These are phyloP conservation scores for Rosa multiflora DNA, from an alignment of 306 rosid genomes.

Conservation along the genomic window DNA sequence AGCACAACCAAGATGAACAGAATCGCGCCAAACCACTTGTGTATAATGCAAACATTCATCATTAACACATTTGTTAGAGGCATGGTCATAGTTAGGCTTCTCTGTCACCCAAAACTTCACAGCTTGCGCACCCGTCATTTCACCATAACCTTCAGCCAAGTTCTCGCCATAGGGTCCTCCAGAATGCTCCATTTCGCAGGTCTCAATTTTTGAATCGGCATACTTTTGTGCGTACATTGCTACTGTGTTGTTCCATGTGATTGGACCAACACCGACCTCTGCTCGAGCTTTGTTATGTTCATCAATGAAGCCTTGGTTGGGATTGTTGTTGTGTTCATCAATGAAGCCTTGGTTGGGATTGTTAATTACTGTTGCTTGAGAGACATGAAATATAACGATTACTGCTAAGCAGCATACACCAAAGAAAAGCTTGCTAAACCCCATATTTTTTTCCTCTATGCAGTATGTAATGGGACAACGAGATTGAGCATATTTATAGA, in stretches of 20 bases:
- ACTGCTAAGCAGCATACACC: background rate
- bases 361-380: slow-evolving; percentile 9
- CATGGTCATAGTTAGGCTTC: slow-evolving; percentile 40
- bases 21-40: slow-evolving; percentile 49
- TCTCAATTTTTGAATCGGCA: slow-evolving; percentile 19
- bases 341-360: slow-evolving; percentile 32
- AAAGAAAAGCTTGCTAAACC: background rate
- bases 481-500: background rate
- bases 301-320: too few species aligned
- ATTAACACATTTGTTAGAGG: slow-evolving; percentile 41
- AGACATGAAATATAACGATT: background rate
- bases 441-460: background rate
- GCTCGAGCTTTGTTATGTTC: slow-evolving; percentile 37
- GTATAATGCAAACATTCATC: slow-evolving; percentile 62
- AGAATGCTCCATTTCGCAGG: slow-evolving; percentile 59
- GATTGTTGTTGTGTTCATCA: background rate
- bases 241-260: slow-evolving; percentile 29
- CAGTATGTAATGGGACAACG: background rate
- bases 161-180: slow-evolving; percentile 13
- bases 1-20: slow-evolving; percentile 52
- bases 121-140: slow-evolving; percentile 35
- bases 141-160: slow-evolving; percentile 42
- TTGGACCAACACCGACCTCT: slow-evolving; percentile 21
- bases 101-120: slow-evolving; percentile 55
- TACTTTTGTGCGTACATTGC: slow-evolving; percentile 51